Evolutionary conservation across 1,284 basidiomycete genomes (phyloP).

Genomic region (Apiotrichum gamsii): DNA sequence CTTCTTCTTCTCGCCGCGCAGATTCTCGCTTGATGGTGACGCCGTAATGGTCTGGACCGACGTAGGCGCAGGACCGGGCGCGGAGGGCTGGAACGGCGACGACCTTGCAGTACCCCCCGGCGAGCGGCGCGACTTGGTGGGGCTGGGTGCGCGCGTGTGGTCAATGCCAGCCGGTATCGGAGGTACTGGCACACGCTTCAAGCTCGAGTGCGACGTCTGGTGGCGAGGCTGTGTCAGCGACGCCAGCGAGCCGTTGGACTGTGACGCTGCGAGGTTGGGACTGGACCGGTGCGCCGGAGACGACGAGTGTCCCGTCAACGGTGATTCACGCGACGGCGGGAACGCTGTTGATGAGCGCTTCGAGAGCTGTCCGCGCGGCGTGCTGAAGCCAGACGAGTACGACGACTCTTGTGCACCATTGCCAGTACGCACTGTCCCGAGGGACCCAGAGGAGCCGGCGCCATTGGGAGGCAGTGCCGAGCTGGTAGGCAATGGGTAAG

Average conservation of each 20-base stretch:
- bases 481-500: too few relatives aligned
- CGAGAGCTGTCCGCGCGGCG: background rate
- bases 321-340: background rate
- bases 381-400: background rate
- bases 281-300: constrained; percentile 9
- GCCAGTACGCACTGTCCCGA: too few relatives aligned
- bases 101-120: too few relatives aligned
- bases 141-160: background rate
- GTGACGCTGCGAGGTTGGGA: constrained; percentile 6
- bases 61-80: background rate
- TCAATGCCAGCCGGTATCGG: background rate
- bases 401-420: too few relatives aligned
- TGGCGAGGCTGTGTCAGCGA: background rate
- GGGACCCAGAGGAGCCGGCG: too few relatives aligned
- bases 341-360: constrained; percentile 5
- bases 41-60: background rate
- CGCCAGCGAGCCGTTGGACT: background rate
- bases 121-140: background rate
- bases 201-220: too few relatives aligned
- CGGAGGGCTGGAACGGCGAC: background rate
- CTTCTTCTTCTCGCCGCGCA: constrained; percentile 4
- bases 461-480: too few relatives aligned
- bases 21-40: background rate
- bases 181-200: background rate
- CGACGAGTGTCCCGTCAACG: background rate